Base-by-base conservation (phyloP, 2,329 filamentous ascomycete genomes). In the Beauveria asiatica region DNA sequence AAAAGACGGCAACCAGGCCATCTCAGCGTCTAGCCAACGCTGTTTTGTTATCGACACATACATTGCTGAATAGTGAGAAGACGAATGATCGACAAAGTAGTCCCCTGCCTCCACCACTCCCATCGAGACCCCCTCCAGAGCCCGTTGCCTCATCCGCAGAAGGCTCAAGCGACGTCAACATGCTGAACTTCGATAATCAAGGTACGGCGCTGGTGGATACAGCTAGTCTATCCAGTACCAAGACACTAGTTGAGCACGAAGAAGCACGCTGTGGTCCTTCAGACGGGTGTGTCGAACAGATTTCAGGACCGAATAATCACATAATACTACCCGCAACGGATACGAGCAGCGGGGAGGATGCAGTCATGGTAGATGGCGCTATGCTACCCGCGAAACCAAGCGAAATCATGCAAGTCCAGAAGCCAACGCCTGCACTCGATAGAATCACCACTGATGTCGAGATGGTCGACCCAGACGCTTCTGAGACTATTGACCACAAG, bases 21-120 rank as follows among this genome's bases (percentile, higher is more conserved):
- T 85, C 86, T 3, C 86, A 88, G 66, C 84, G 90, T 64, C 80
- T 97, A 39, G 92, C 92, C 27, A 87, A 91, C 54, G 82, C 92
- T 44, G 92, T 92, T 1, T 78, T 96, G 23, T 83, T 90, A 1
- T 78, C 78, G 3, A 79, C 76, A 0, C 72, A 73, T 46, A 73
- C 72, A 1, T 66, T 75, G 5, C 67, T 75, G 5, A 70, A 70
- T 25, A 68, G 70, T 27, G 73, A 72, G 58, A 65, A 67, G 57
- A 50, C 67, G 11, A 53, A 64, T 4, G 70, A 72, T 52, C 41
- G 65, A 7, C 57, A 66, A 13, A 50, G 61, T 6, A 64, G 65
- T 5, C 39, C 66, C 3, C 65, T 69, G 16, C 77, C 79, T 2
- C 81, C 81, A 0, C 80, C 81, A 3, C 70, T 84, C 2, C 81